Percentiles rank a stretch among this genome's conserved stretches.
Evolutionary conservation across 306 rosid genomes (phyloP).

Genomic region (barrel medic (Medicago truncatula)): DNA sequence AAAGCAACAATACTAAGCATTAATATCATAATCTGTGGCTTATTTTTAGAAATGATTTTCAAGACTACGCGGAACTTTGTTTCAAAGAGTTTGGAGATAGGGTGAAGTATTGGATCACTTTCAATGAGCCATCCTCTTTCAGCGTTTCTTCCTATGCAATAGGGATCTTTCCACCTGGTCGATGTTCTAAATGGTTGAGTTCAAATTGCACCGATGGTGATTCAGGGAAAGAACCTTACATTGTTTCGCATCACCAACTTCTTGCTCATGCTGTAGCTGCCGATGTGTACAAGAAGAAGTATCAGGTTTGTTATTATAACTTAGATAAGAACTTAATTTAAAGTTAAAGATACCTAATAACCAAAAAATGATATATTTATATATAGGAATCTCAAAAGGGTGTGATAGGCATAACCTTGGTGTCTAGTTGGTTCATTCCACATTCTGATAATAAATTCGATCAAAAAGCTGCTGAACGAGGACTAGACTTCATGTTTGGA

Average conservation of each 20-base stretch:
- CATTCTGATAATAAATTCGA: constrained; percentile 36
- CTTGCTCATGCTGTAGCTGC: constrained; percentile 66
- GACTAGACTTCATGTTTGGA: constrained; percentile 68
- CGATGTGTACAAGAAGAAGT: constrained; percentile 46
- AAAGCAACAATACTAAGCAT: too few relatives aligned
- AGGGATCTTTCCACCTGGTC: constrained; percentile 46
- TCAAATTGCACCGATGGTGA: constrained; percentile 56
- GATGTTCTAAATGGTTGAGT: constrained; percentile 55
- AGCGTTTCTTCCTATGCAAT: constrained; percentile 38
- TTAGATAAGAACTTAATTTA: background rate
- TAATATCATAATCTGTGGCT: background rate
- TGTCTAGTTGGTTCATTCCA: constrained; percentile 57
- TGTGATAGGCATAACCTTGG: constrained; percentile 58
- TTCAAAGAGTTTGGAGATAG: constrained; percentile 62
- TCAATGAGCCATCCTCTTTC: constrained; percentile 57
- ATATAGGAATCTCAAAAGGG: constrained; percentile 69
- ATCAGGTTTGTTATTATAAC: constrained; percentile 39
- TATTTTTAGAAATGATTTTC: constrained; percentile 51
- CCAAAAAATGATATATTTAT: background rate
- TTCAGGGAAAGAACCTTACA: constrained; percentile 62
- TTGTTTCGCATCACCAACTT: constrained; percentile 54
- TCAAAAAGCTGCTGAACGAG: constrained; percentile 52
- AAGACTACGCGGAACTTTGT: constrained; percentile 57
- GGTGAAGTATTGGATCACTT: constrained; percentile 68
- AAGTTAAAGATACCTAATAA: background rate